These are phyloP conservation scores for Bruguiera gymnorhiza DNA, from an alignment of 345 rosid genomes.

Conservation along the genomic window DNA sequence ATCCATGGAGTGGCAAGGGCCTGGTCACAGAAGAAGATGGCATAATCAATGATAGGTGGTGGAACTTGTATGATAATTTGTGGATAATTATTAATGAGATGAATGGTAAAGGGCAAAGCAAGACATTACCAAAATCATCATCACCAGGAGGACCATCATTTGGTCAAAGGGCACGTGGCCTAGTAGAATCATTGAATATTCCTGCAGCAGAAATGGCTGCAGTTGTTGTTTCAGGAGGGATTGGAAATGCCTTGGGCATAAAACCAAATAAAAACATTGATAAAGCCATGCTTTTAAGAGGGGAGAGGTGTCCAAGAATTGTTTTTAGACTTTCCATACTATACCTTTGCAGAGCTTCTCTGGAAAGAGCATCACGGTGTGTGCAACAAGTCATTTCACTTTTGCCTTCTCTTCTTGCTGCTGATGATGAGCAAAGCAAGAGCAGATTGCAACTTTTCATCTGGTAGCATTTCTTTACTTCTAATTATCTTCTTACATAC, in stretches of 20 bases:
- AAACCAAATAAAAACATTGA: slow-evolving; percentile 71
- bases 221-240: slow-evolving; percentile 94
- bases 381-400: slow-evolving; percentile 79
- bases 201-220: slow-evolving; percentile 99
- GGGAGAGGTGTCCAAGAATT: slow-evolving; percentile 89
- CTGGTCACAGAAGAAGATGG: slow-evolving; percentile 40
- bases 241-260: slow-evolving; percentile 83
- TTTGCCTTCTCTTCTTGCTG: slow-evolving; percentile 65
- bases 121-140: slow-evolving; percentile 50
- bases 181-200: slow-evolving; percentile 90
- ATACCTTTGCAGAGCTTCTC: slow-evolving; percentile 75
- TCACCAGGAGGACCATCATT: slow-evolving; percentile 64
- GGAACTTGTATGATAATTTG: slow-evolving; percentile 82
- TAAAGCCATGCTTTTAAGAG: slow-evolving; percentile 93
- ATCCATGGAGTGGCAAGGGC: slow-evolving; percentile 37
- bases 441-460: slow-evolving; percentile 82
- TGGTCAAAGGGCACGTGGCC: slow-evolving; percentile 94
- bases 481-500: not conserved
- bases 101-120: slow-evolving; percentile 83
- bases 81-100: slow-evolving; percentile 77
- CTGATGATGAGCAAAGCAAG: slow-evolving; percentile 93
- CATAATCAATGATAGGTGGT: slow-evolving; percentile 60
- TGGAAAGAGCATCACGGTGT: slow-evolving; percentile 82
- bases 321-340: slow-evolving; percentile 76
- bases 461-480: slow-evolving; percentile 43